Evolutionary conservation across 805 yeast genomes (phyloP), one percentile per base, ranked within the genome.

Genomic region (Ogataea philodendri): DNA sequence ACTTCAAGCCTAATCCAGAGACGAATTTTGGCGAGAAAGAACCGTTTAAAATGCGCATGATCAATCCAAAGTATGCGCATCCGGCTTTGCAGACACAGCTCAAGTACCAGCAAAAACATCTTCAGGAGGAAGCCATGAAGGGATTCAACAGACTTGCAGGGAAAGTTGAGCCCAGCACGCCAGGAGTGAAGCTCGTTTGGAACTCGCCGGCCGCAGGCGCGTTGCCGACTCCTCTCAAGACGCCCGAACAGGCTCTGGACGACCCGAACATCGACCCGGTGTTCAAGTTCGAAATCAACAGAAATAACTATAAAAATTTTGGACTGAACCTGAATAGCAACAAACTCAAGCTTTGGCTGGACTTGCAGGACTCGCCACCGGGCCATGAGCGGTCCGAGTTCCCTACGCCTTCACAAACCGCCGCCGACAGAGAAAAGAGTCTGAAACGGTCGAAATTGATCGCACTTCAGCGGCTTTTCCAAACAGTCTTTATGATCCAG

Each of bases 341-440:
- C 19, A 57, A 48, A 18, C 48, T 51, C 5, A 47, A 53, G 32
- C 41, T 52, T 15, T 58, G 64, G 63, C 40, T 46, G 9, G 57
- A 53, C 10, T 28, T 58, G 24, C 55, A 57, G 27, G 57, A 51
- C 35, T 53, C 60, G 2, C 84, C 83, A 2, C 78, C 78, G 0
- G 83, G 83, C 1, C 76, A 69, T 55, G 78, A 74, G 44, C 56
- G 76, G 24, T 62, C 77, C 15, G 84, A 76, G 34, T 77, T 80
- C 44, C 82, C 84, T 0, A 60, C 59, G 5, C 72, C 82, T 0
- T 83, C 75, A 41, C 76, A 78, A 45, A 53, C 60, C 9, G 48
- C 34, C 2, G 58, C 51, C 26, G 76, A 69, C 38, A 65, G 63
- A 44, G 27, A 30, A 13, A 45, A 35, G 16, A 48, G 57, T 9